Evolutionary conservation across 208 protist species (phyloP), one percentile per base, ranked within the genome.

Genomic region (Trypanosoma grayi): DNA sequence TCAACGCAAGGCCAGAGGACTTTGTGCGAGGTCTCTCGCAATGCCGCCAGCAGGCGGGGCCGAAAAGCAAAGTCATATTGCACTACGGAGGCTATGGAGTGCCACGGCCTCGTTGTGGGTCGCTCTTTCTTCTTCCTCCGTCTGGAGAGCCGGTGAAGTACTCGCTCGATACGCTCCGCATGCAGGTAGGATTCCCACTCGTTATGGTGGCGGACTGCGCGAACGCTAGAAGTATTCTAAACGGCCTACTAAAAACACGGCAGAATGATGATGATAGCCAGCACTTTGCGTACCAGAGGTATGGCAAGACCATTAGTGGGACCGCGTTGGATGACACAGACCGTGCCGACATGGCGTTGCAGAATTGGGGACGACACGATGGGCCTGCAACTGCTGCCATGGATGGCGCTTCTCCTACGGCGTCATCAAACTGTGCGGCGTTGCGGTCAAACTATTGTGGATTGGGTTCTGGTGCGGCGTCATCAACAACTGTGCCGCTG

Each of bases 191-290:
- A n/a, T 75, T 83, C 24, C 89, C 89, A 4, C 77, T 95, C 6
- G 77, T 93, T 16, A 82, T 95, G 61, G 67, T 95, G 30, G 89
- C 89, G 0, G 89, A 95, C 64, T 95, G 89, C 59, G 66, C 71
- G 48, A 77, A 88, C 33, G 83, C 89, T 28, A 79, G 81, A 6
- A 74, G 73, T 43, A 69, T 95, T 31, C 50, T 95, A 37, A 51
- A 75, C 31, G 73, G 79, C 57, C 81, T 92, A 53, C 65, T 91
- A 22, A 47, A 73, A 45, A 78, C 70, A 66, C 76, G 74, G 22
- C 75, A 87, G 54, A 78, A 84, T 60, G 66, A 83, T 53, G 78
- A 85, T 58, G 34, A 51, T 10, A 74, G 77, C 47, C 71, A 77
- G 55, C 76, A 79, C 36, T 60, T 61, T 20, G 48, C 53, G 11